Conservation (phyloP, 2,329 filamentous ascomycete species). For the Polychaeton citri region DNA sequence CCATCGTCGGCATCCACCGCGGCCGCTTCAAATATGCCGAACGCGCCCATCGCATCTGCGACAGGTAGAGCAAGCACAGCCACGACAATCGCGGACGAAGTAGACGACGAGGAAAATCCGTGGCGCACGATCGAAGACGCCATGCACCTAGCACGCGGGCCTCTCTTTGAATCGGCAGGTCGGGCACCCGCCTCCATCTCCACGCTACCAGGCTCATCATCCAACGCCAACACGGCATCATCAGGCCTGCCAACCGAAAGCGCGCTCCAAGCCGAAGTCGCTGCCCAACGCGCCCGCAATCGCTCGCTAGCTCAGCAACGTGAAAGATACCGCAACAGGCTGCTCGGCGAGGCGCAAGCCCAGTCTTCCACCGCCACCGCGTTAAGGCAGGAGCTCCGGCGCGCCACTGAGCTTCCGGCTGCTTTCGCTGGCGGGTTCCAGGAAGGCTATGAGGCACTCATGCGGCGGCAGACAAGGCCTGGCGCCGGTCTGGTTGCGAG, state of each 20-base stretch:
- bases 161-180: slow-evolving; percentile 18
- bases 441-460: slow-evolving; percentile 13
- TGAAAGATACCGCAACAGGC: slow-evolving; percentile 8
- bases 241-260: slow-evolving; percentile 1
- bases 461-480: slow-evolving; percentile 5
- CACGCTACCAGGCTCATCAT: slow-evolving; percentile 1
- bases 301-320: slow-evolving; percentile 10
- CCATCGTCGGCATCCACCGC: slow-evolving; percentile 3
- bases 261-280: slow-evolving; percentile 8
- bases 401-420: slow-evolving; percentile 2
- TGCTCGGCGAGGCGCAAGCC: slow-evolving; percentile 4
- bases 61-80: slow-evolving; percentile 6
- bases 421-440: too few relatives aligned
- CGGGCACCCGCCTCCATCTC: slow-evolving; percentile 10
- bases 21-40: too few relatives aligned
- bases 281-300: slow-evolving; percentile 6
- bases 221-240: slow-evolving; percentile 3
- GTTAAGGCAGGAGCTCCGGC: neutral
- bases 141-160: slow-evolving; percentile 24
- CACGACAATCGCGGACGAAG: slow-evolving; percentile 12
- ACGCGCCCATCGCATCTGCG: slow-evolving; percentile 1
- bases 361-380: slow-evolving; percentile 2
- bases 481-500: neutral
- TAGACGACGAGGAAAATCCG: slow-evolving; percentile 24
- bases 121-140: slow-evolving; percentile 37